Percentiles rank a stretch among this genome's conserved stretches.
Evolutionary conservation across 306 rosid species (phyloP).

Genomic region (Quercus wislizeni): DNA sequence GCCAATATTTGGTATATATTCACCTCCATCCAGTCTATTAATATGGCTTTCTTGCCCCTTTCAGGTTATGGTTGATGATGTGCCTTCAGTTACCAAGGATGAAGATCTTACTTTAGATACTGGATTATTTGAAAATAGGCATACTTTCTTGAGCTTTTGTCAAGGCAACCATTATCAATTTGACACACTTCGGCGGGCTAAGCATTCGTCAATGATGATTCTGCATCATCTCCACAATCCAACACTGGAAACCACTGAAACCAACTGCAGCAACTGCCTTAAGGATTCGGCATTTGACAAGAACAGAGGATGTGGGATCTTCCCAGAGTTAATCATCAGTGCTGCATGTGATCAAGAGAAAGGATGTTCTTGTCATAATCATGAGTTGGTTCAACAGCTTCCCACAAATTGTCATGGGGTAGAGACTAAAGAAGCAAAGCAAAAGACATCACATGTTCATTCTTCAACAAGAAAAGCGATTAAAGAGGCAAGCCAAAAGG

Average conservation of each 20-base stretch:
- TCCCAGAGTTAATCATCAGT: no score
- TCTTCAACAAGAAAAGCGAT: not conserved
- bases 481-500: not conserved
- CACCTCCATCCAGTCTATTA: not conserved
- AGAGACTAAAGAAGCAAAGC: constrained; percentile 1
- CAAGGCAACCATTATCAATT: constrained; percentile 46
- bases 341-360: constrained; percentile 5
- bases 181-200: constrained; percentile 63
- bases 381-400: constrained; percentile 31
- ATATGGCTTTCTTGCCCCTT: constrained; percentile 12
- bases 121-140: constrained; percentile 37
- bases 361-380: constrained; percentile 38
- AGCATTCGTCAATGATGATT: constrained; percentile 64
- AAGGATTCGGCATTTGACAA: constrained; percentile 11
- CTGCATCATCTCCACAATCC: constrained; percentile 37
- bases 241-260: not conserved
- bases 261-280: constrained; percentile 40
- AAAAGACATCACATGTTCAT: not conserved
- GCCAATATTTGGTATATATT: not conserved
- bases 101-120: constrained; percentile 40
- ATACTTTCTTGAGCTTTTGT: constrained; percentile 45
- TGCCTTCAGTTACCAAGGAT: constrained; percentile 39
- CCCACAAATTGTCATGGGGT: not conserved
- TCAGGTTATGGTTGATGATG: constrained; percentile 38
- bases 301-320: no score